Conservation (phyloP, 352 stramenopile species). For the Globisporangium emineosum region DNA sequence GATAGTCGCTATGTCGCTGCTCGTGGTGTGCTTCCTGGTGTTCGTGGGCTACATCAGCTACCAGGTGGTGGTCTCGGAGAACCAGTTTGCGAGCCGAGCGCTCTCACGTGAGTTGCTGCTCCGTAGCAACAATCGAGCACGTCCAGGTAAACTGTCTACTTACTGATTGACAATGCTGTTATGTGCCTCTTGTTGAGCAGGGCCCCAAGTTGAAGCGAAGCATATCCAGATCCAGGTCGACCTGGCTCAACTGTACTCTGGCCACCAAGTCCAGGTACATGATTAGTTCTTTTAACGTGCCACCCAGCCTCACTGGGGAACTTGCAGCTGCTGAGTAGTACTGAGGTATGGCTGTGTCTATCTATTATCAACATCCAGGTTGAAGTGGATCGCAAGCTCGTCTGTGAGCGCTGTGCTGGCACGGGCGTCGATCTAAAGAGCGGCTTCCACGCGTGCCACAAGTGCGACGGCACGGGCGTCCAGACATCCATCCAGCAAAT, state of each 20-base stretch:
- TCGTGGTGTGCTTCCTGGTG: constrained; percentile 18
- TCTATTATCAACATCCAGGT: constrained; percentile 12
- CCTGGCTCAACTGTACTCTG: constrained; percentile 36
- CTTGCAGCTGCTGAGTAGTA: not conserved
- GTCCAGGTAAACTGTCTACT: no score
- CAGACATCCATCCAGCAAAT: constrained; percentile 36
- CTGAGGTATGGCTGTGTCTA: not conserved
- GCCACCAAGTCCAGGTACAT: constrained; percentile 21
- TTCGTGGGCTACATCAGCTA: constrained; percentile 18
- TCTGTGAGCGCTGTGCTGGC: constrained; percentile 41
- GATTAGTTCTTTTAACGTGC: not conserved
- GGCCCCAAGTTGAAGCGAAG: constrained; percentile 31
- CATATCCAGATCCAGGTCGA: constrained; percentile 31
- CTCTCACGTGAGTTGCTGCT: not conserved
- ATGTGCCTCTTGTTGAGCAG: constrained; percentile 7
- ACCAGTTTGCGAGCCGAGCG: not conserved
- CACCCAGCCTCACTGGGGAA: not conserved
- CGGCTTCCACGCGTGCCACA: constrained; percentile 41
- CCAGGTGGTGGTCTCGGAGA: constrained; percentile 14
- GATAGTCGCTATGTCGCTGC: constrained; percentile 16
- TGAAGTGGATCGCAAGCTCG: constrained; percentile 25
- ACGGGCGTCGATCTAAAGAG: constrained; percentile 29
- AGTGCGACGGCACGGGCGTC: constrained; percentile 33
- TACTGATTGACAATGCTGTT: not conserved
- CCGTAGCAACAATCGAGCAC: not conserved